Evolutionary conservation across 805 yeast species (phyloP).

Genomic region (Kazachstania kunashirensis): DNA sequence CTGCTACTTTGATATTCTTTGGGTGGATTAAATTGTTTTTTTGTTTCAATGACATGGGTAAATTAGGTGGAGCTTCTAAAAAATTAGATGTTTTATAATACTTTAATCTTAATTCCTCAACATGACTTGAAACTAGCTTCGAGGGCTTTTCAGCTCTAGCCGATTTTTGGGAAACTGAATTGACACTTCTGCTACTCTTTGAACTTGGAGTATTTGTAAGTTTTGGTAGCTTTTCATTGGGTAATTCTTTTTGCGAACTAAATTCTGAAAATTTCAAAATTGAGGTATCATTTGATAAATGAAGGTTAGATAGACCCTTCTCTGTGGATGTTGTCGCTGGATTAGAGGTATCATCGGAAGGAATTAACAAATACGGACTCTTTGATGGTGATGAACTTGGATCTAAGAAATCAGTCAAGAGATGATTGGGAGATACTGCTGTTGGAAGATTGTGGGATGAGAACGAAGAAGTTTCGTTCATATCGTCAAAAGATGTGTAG

Average conservation of each 20-base stretch:
- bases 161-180: neutral
- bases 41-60: conserved; percentile 26
- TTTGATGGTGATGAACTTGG: too few species aligned
- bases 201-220: neutral
- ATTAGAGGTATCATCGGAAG: too few species aligned
- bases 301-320: too few species aligned
- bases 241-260: too few species aligned
- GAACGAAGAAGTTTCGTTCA: conserved; percentile 3
- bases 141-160: conserved; percentile 15
- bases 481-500: conserved; percentile 14
- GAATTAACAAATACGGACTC: too few species aligned
- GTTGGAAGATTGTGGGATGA: neutral
- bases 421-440: neutral
- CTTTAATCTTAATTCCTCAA: conserved; percentile 26
- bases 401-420: too few species aligned
- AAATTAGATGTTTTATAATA: conserved; percentile 28
- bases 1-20: conserved; percentile 26
- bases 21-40: conserved; percentile 27
- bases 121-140: conserved; percentile 27
- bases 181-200: conserved; percentile 3
- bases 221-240: too few species aligned
- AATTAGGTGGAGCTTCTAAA: conserved; percentile 29
- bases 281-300: too few species aligned
- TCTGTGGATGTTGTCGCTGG: too few species aligned
- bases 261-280: too few species aligned